These are phyloP conservation scores for Kondoa malvinella DNA, from an alignment of 768 basidiomycete species.

Conservation along the genomic window DNA sequence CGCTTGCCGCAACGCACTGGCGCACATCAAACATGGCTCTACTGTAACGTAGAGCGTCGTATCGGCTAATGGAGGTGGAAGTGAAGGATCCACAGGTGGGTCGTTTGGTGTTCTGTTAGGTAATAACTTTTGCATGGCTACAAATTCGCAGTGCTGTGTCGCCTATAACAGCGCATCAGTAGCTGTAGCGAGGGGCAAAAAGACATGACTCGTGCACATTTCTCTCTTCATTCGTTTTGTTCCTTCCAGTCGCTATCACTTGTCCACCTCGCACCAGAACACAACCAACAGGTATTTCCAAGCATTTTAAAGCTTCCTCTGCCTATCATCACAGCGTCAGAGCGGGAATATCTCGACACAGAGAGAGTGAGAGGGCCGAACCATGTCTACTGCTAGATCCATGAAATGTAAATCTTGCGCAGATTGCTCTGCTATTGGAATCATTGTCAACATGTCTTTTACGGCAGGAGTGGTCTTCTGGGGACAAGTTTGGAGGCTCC, in stretches of 20 bases:
- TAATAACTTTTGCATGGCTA: constrained; percentile 80
- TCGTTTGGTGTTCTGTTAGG: constrained; percentile 41
- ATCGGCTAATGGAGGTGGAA: constrained; percentile 48
- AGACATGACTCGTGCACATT: too few relatives aligned
- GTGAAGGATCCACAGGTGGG: constrained; percentile 34
- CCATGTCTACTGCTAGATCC: constrained; percentile 69
- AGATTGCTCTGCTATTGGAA: constrained; percentile 29
- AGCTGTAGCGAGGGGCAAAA: neutral
- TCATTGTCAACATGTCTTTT: constrained; percentile 16
- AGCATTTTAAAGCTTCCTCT: constrained; percentile 57
- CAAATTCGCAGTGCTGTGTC: constrained; percentile 90
- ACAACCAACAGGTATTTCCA: constrained; percentile 93
- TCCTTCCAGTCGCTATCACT: constrained; percentile 71
- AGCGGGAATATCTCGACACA: neutral
- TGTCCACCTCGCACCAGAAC: constrained; percentile 66
- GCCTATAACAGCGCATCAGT: constrained; percentile 41
- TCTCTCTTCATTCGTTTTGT: constrained; percentile 80
- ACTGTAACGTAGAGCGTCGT: constrained; percentile 94
- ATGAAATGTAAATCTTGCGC: constrained; percentile 46
- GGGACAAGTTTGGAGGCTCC: too few relatives aligned
- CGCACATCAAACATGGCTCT: constrained; percentile 99
- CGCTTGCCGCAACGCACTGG: constrained; percentile 79
- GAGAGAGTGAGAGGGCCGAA: constrained; percentile 25
- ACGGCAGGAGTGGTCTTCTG: too few relatives aligned
- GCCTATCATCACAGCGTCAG: constrained; percentile 27